Conservation (phyloP, 2,329 filamentous ascomycete species). For the Colletotrichum scovillei region DNA sequence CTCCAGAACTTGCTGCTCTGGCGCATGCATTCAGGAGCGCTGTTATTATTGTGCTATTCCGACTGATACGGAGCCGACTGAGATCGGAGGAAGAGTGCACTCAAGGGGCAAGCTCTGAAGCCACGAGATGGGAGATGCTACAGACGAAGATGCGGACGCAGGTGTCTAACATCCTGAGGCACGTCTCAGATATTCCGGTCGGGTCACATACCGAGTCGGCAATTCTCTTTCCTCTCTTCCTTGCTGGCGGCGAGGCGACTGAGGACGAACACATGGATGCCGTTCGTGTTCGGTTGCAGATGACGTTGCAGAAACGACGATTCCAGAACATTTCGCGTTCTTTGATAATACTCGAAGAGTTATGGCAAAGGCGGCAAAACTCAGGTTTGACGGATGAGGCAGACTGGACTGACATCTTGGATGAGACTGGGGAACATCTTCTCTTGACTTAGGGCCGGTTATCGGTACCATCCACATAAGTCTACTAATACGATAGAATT, state of each 20-base stretch:
- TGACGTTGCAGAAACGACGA: slow-evolving; percentile 25
- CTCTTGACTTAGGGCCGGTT: slow-evolving; percentile 13
- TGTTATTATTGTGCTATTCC: slow-evolving; percentile 21
- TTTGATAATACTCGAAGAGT: slow-evolving; percentile 11
- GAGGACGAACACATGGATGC: slow-evolving; percentile 21
- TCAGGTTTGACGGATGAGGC: not conserved
- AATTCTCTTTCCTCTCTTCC: slow-evolving; percentile 32
- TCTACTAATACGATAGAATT: not conserved
- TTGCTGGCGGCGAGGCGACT: slow-evolving; percentile 31
- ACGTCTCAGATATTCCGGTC: slow-evolving; percentile 17
- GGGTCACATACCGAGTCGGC: slow-evolving; percentile 31
- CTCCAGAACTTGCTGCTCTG: slow-evolving; percentile 12
- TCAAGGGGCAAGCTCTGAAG: not conserved
- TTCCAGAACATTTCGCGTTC: slow-evolving; percentile 22
- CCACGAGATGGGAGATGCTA: slow-evolving; percentile 5
- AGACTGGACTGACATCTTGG: slow-evolving; percentile 28
- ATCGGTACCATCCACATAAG: not conserved
- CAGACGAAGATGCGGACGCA: slow-evolving; percentile 29
- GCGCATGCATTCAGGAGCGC: slow-evolving; percentile 26
- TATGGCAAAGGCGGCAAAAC: slow-evolving; percentile 17
- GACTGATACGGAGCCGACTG: slow-evolving; percentile 6
- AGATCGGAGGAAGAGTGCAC: not conserved
- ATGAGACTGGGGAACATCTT: slow-evolving; percentile 16
- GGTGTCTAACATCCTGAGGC: slow-evolving; percentile 14
- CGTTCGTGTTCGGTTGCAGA: slow-evolving; percentile 15